Base-by-base conservation (phyloP, 495 filamentous ascomycete genomes). In the Mytilinidion resinicola region DNA sequence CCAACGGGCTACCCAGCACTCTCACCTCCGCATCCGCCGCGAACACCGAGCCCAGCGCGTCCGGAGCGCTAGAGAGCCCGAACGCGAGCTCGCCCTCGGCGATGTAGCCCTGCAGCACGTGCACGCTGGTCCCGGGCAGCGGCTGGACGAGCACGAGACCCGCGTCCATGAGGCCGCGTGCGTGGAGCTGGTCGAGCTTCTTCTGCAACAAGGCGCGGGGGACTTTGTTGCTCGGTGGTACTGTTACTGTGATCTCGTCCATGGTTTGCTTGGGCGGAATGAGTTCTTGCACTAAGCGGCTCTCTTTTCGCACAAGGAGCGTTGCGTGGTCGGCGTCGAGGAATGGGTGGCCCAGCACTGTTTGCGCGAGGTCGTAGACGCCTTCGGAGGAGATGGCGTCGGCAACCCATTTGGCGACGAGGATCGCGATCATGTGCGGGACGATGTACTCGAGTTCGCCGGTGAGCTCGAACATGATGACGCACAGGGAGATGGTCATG, bases 391-490 rank as follows among this genome's bases (percentile, higher is more conserved):
- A 72, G 12, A 83, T 65, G 8, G 73, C 72, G 60, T 83, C 80
- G n/a, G 79, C 78, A 8, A 78, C 75, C 79, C 78, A 83, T 67
- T 82, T 83, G 0, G 80, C 80, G 8, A 80, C 74, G 4, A 83
- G 67, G 60, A 83, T 83, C 19, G 78, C 78, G 30, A 81, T 75
- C 80, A 83, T 82, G 65, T 81, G 75, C 48, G 79, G 79, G 25
- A 80, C 73, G 43, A 80, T 75, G 67, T 80, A 74, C 53, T 72
- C 69, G 8, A 74, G 62, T 46, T 73, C 69, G 55, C 69, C 70
- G 11, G 71, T 72, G 12, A 72, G 65, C 56, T 82, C 80, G 59
- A 83, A 82, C 79, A 83, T 82, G 70, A 83, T 78, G 37, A 83
- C 79, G 20, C 75, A 74, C 38, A 83, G 75, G 14, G 75, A 78